Percentiles rank a stretch among this genome's conserved stretches.
phyloP scores from a whole-genome alignment of 805 yeast species.

The Metschnikowia cerradonensis region DNA sequence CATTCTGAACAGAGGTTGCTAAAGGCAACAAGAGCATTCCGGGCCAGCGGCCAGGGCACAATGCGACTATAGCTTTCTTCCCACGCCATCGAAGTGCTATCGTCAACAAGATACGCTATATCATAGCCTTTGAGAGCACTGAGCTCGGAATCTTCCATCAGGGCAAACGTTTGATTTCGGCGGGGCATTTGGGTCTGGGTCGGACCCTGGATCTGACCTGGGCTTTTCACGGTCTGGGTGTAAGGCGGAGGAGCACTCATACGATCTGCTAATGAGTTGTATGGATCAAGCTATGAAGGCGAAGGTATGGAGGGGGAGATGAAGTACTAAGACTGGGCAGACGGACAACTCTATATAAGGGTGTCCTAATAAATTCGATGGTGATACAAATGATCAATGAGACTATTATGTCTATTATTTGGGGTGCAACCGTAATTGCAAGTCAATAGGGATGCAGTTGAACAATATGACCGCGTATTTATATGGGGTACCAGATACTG shows the following conservation, averaged over 20 bases:
- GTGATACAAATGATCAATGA: too few relatives aligned
- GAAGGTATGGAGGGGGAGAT: too few relatives aligned
- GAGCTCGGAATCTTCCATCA: slow-evolving; percentile 9
- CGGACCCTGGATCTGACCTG: background rate
- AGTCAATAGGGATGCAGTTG: background rate
- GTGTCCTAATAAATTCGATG: too few relatives aligned
- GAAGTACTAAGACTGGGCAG: too few relatives aligned
- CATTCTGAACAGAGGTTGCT: slow-evolving; percentile 14
- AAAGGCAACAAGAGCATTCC: slow-evolving; percentile 12
- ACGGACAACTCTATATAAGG: too few relatives aligned
- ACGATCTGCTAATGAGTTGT: background rate
- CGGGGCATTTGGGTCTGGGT: background rate
- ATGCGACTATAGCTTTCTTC: slow-evolving; percentile 10
- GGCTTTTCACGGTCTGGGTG: background rate
- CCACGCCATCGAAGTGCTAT: slow-evolving; percentile 15
- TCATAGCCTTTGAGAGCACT: slow-evolving; percentile 16
- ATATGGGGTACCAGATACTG: background rate
- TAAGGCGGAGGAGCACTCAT: slow-evolving; percentile 3
- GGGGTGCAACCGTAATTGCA: background rate
- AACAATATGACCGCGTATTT: background rate
- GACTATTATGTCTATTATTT: too few relatives aligned
- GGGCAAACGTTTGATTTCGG: background rate
- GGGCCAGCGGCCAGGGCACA: slow-evolving; percentile 15
- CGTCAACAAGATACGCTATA: slow-evolving; percentile 14
- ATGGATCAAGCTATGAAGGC: too few relatives aligned